Evolutionary conservation across 2,329 filamentous ascomycete genomes (phyloP).

Genomic region (Phialophora tarda): DNA sequence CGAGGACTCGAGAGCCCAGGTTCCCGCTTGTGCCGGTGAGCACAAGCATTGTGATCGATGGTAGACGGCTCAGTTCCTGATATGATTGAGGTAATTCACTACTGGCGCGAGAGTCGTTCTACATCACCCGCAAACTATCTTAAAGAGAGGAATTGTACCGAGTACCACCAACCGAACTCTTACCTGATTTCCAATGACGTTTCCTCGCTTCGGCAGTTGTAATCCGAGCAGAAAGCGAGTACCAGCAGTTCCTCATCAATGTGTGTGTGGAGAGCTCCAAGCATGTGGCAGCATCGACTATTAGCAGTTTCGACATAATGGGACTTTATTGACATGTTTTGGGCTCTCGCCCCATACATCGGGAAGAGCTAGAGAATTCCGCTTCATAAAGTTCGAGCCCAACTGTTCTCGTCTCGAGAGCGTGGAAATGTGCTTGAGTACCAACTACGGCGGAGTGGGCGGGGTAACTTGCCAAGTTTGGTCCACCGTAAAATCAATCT

Average conservation of each 20-base stretch:
- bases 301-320: background rate
- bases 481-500: conserved; percentile 2
- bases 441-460: background rate
- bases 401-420: background rate
- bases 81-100: background rate
- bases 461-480: background rate
- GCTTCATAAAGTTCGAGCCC: background rate
- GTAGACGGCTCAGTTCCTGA: background rate
- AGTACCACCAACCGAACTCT: background rate
- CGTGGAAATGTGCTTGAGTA: background rate
- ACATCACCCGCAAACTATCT: background rate
- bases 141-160: background rate
- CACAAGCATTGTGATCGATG: conserved; percentile 26
- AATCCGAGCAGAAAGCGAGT: background rate
- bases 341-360: background rate
- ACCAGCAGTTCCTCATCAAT: background rate
- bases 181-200: conserved; percentile 18
- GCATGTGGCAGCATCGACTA: background rate
- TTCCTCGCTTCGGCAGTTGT: conserved; percentile 21
- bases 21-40: conserved; percentile 37
- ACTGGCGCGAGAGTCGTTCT: background rate
- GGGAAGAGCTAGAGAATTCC: background rate
- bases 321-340: background rate
- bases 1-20: conserved; percentile 37
- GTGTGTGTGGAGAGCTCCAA: background rate